phyloP scores from a whole-genome alignment of 2,329 filamentous ascomycete genomes.

The Fusarium sacchari region DNA sequence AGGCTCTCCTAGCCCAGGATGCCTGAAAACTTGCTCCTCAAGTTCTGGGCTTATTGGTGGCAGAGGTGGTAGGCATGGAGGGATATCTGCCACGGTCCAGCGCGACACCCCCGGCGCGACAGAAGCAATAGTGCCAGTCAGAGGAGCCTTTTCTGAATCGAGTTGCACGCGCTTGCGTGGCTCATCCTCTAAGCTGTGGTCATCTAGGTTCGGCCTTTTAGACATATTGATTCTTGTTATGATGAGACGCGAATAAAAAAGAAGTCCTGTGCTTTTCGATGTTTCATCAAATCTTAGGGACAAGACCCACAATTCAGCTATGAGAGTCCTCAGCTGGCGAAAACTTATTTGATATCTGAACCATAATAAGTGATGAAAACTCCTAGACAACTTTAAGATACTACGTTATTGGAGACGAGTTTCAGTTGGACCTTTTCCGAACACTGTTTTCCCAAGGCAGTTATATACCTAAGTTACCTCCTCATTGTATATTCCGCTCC shows the following conservation, averaged over 20 bases:
- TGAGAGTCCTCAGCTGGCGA: not conserved
- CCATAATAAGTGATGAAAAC: not conserved
- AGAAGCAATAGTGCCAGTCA: not conserved
- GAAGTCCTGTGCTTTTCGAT: not conserved
- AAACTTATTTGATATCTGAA: not conserved
- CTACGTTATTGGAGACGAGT: not conserved
- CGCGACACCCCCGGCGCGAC: constrained; percentile 34
- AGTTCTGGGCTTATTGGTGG: constrained; percentile 71
- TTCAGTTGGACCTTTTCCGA: not conserved
- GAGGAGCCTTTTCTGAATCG: not conserved
- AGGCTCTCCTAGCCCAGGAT: constrained; percentile 59
- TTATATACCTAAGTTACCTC: not conserved
- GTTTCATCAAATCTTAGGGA: not conserved
- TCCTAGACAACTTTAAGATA: not conserved
- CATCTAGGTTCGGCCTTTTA: constrained; percentile 1
- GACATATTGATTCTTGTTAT: constrained; percentile 8
- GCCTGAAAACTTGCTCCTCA: constrained; percentile 73
- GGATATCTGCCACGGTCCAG: constrained; percentile 63
- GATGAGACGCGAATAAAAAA: not conserved
- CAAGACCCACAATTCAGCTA: not conserved
- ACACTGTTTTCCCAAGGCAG: not conserved
- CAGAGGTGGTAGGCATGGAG: constrained; percentile 62
- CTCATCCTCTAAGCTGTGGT: not conserved
- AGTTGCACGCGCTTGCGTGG: constrained; percentile 35
- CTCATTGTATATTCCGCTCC: not conserved